A percentile compares a stretch with the other conserved stretches of the same genome.
Conservation (phyloP, 495 filamentous ascomycete genomes). For the Wilcoxina mikolae region DNA sequence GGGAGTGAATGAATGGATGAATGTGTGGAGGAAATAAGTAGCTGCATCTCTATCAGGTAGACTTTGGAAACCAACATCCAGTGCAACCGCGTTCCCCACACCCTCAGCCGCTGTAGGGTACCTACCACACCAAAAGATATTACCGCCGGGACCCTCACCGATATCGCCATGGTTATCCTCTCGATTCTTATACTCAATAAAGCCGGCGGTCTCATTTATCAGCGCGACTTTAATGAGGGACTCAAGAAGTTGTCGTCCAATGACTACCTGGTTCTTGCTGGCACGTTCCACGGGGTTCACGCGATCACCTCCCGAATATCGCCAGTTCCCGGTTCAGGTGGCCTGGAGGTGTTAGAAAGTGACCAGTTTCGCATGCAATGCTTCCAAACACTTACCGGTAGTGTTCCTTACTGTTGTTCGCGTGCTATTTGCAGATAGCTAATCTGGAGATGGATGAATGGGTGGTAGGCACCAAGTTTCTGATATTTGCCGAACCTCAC, state of each 20-base stretch:
- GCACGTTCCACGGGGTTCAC: slow-evolving; percentile 94
- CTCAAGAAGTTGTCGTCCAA: slow-evolving; percentile 80
- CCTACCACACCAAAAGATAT: no score
- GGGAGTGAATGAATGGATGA: no score
- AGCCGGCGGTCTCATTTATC: slow-evolving; percentile 89
- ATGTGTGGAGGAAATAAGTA: no score
- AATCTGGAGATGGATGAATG: slow-evolving; percentile 5
- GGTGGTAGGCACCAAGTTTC: slow-evolving; percentile 67
- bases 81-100: no score
- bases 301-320: slow-evolving; percentile 75
- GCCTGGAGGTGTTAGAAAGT: slow-evolving; percentile 81
- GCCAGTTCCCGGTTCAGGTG: slow-evolving; percentile 40
- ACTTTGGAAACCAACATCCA: no score
- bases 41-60: no score
- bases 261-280: slow-evolving; percentile 91
- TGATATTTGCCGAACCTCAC: slow-evolving; percentile 84
- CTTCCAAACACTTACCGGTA: slow-evolving; percentile 69
- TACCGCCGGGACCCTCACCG: no score
- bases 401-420: no score
- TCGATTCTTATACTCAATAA: slow-evolving; percentile 96
- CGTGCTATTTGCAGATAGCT: background rate
- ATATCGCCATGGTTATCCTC: slow-evolving; percentile 65
- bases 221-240: slow-evolving; percentile 71
- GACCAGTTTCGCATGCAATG: slow-evolving; percentile 86
- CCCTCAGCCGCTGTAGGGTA: no score